phyloP scores from a whole-genome alignment of 2,329 filamentous ascomycete genomes.

The Nemania sp. region DNA sequence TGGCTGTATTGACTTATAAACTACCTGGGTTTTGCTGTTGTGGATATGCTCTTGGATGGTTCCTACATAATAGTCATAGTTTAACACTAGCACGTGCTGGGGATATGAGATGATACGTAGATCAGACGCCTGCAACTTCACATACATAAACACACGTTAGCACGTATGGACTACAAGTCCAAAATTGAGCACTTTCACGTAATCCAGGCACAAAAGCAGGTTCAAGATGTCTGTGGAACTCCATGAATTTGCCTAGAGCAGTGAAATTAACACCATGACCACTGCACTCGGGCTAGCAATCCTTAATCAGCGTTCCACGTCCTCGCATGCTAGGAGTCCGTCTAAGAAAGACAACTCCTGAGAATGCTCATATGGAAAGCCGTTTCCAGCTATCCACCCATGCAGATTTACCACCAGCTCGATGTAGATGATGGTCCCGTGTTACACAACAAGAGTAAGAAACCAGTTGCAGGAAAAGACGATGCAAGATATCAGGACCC shows the following conservation, averaged over 20 bases:
- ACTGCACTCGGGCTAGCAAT: constrained; percentile 70
- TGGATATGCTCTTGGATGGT: neutral
- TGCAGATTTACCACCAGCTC: constrained; percentile 59
- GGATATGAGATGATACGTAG: neutral
- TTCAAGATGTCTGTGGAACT: constrained; percentile 59
- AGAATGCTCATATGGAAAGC: constrained; percentile 68
- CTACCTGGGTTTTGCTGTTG: neutral
- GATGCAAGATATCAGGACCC: constrained; percentile 87
- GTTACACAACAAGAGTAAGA: constrained; percentile 57
- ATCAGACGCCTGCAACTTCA: neutral
- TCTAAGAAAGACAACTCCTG: constrained; percentile 47
- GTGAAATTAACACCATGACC: constrained; percentile 59
- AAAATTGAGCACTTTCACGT: neutral
- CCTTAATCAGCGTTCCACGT: constrained; percentile 73
- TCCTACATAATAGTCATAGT: neutral
- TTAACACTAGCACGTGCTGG: neutral
- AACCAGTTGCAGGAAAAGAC: constrained; percentile 58
- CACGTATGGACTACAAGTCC: neutral
- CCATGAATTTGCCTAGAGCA: constrained; percentile 72
- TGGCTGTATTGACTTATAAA: too few relatives aligned
- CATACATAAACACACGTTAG: neutral
- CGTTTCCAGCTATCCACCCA: constrained; percentile 70
- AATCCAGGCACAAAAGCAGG: constrained; percentile 13
- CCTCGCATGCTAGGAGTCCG: constrained; percentile 61
- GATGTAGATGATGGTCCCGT: constrained; percentile 55